phyloP scores from a whole-genome alignment of 106 monocot species.

The Acorus gramineus region DNA sequence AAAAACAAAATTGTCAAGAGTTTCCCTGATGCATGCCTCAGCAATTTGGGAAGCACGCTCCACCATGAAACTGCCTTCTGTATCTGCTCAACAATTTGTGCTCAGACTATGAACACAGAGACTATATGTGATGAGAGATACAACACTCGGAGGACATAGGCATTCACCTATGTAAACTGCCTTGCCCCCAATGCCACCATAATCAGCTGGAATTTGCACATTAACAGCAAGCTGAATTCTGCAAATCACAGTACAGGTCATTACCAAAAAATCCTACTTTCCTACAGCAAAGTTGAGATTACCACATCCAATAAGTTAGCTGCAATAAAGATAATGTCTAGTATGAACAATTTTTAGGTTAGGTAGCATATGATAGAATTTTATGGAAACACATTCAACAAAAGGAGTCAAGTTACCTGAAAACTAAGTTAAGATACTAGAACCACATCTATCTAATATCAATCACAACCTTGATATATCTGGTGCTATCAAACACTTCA shows the following conservation, averaged over 20 bases:
- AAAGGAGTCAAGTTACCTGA: too few species aligned
- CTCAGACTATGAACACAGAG: constrained; percentile 1
- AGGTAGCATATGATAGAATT: too few species aligned
- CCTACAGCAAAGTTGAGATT: too few species aligned
- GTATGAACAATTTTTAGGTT: too few species aligned
- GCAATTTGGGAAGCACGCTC: constrained; percentile 97
- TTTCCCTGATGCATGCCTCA: constrained; percentile 67
- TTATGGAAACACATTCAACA: too few species aligned
- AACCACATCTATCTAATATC: too few species aligned
- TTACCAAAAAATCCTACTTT: too few species aligned
- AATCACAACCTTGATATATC: too few species aligned
- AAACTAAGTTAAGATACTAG: too few species aligned
- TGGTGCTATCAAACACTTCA: too few species aligned
- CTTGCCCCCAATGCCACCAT: constrained; percentile 82
- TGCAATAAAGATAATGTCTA: too few species aligned
- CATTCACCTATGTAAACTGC: constrained; percentile 88
- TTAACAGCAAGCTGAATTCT: constrained; percentile 96
- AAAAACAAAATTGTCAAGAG: constrained; percentile 22
- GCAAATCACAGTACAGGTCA: constrained; percentile 4
- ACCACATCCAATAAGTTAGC: too few species aligned
- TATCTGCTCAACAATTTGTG: constrained; percentile 38
- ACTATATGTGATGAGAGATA: not conserved
- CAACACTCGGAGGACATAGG: not conserved
- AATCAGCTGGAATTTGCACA: constrained; percentile 78
- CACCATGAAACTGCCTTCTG: constrained; percentile 99